phyloP scores from a whole-genome alignment of 2,329 filamentous ascomycete species.

The Periconia sp. region DNA sequence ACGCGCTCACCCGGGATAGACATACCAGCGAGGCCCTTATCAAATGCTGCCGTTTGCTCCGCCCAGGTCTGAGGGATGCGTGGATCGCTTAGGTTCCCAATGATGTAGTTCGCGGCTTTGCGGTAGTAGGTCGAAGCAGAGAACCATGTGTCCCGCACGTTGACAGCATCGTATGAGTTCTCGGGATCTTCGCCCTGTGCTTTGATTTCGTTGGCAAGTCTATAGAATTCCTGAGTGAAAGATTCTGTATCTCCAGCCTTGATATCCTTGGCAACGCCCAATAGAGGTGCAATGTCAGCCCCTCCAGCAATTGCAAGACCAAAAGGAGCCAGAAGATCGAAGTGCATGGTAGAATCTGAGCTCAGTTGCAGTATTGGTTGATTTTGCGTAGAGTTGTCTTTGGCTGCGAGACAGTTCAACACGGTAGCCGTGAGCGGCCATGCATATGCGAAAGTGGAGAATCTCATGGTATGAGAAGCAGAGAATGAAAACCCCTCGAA shows the following conservation, averaged over 20 bases:
- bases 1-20: conserved; percentile 6
- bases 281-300: conserved; percentile 36
- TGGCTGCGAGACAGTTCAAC: background rate
- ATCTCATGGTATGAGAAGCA: background rate
- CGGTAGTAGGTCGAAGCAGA: conserved; percentile 10
- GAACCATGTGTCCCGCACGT: conserved; percentile 5
- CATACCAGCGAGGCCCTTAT: conserved; percentile 5
- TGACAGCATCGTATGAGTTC: background rate
- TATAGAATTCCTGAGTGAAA: conserved; percentile 23
- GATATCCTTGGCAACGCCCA: conserved; percentile 31
- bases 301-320: conserved; percentile 13
- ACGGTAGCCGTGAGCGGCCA: background rate
- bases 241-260: conserved; percentile 23
- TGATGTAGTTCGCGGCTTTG: conserved; percentile 12
- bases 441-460: background rate
- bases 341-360: background rate
- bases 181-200: background rate
- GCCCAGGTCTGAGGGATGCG: conserved; percentile 4
- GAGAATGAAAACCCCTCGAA: background rate
- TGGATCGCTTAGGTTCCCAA: conserved; percentile 6
- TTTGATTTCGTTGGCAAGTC: conserved; percentile 13
- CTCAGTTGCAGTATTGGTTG: background rate
- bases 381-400: background rate
- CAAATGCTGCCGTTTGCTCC: conserved; percentile 4
- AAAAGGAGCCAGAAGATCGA: background rate